Evolutionary conservation across 352 stramenopile species (phyloP), one percentile per base, ranked within the genome.

Genomic region (Halophytophthora batemanensis): DNA sequence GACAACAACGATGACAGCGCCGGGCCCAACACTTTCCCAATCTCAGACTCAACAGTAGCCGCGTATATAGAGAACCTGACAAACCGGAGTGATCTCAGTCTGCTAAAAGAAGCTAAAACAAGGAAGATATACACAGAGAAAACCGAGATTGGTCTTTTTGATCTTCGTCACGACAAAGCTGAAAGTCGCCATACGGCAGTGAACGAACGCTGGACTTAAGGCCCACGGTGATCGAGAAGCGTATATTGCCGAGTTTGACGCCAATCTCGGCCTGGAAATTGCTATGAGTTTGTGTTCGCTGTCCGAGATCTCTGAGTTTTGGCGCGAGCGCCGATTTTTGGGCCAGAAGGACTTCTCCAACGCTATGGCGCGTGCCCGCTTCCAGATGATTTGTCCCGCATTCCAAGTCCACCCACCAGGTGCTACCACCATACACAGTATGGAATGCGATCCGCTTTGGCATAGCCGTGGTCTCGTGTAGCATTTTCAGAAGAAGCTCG

Each of bases 401-500:
- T 29, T 61, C 18, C 45, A 50, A 14, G 39, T 61, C 21, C 45
- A 50, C 8, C 15, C 52, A 11, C 45, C 40, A 35, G 2, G 13
- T 13, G 3, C 22, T 5, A 42, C 45, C 0, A 49, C 36, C 3
- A 53, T 59, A n/a, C n/a, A n/a, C 10, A n/a, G 11, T 14, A 50
- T 22, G 14, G 29, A 40, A 1, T 19, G 21, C 11, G 52, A 53
- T 33, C 44, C 44, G 1, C 37, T 53, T 19, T 53, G 44, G 21
- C 28, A 37, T 14, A 53, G 44, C 29, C 22, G 37, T 39, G 37
- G 44, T 6, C 35, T 59, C 17, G n/a, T 59, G 44, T 19, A 59
- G 6, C 19, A 53, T 33, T 59, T 50, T 37, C 44, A 59, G 19
- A 53, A 59, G 44, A 43, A 38, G 2, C 49, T 59, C 38, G 37